A percentile compares a stretch with the other conserved stretches of the same genome.
phyloP scores from a whole-genome alignment of 2,329 filamentous ascomycete genomes.

The Aspergillaceae sp. region DNA sequence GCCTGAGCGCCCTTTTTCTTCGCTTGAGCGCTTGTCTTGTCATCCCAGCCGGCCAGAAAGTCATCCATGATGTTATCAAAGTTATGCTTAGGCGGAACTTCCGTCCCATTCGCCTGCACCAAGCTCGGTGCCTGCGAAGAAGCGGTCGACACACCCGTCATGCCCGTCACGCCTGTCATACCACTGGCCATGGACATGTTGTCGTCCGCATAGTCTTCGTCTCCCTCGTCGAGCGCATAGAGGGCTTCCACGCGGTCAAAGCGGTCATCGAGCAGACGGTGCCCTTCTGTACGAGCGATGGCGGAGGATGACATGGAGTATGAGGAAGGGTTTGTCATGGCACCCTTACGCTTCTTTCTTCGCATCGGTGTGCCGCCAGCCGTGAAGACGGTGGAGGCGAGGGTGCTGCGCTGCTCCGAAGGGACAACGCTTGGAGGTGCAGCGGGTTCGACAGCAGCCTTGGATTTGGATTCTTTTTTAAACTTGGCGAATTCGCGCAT shows the following conservation, averaged over 20 bases:
- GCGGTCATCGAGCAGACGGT: constrained; percentile 74
- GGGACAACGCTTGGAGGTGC: constrained; percentile 29
- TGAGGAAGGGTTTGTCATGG: constrained; percentile 73
- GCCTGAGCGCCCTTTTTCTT: constrained; percentile 38
- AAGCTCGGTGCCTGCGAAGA: constrained; percentile 55
- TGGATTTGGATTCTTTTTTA: constrained; percentile 62
- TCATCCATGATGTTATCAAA: constrained; percentile 91
- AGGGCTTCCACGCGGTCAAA: constrained; percentile 87
- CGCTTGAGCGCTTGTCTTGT: constrained; percentile 32
- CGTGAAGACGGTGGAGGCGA: constrained; percentile 39
- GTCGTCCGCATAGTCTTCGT: constrained; percentile 38
- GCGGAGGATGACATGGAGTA: constrained; percentile 92
- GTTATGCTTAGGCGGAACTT: constrained; percentile 60
- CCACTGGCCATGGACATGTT: constrained; percentile 43
- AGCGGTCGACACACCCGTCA: constrained; percentile 44
- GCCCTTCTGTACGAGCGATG: constrained; percentile 76
- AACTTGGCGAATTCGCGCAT: constrained; percentile 89
- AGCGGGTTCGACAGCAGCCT: constrained; percentile 25
- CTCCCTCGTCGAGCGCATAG: constrained; percentile 57
- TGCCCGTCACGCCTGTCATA: constrained; percentile 47
- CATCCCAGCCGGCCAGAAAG: constrained; percentile 61
- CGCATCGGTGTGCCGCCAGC: constrained; percentile 59
- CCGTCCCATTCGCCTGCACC: constrained; percentile 28
- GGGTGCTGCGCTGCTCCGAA: constrained; percentile 35
- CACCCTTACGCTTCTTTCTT: constrained; percentile 90